Percentiles rank a stretch among this genome's conserved stretches.
phyloP scores from a whole-genome alignment of 768 basidiomycete species.

The Calocybe indica region DNA sequence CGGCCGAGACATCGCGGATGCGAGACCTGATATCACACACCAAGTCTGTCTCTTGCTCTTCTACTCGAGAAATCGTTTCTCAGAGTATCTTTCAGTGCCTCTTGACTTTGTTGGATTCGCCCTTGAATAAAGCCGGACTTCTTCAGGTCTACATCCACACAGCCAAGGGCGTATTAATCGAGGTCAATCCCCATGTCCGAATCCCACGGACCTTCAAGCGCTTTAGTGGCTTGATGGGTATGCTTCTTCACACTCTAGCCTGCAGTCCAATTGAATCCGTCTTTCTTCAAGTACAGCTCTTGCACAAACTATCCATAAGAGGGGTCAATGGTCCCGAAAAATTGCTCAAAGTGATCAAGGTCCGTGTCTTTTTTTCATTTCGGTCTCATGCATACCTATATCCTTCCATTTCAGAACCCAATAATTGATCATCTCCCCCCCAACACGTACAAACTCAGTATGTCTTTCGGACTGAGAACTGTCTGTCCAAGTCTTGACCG shows the following conservation, averaged over 20 bases:
- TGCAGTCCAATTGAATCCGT: neutral
- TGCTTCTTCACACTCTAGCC: constrained; percentile 9
- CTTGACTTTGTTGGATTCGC: constrained; percentile 93
- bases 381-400: neutral
- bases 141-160: constrained; percentile 99
- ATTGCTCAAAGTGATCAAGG: constrained; percentile 94
- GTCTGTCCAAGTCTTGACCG: neutral
- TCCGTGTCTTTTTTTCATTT: constrained; percentile 21
- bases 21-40: constrained; percentile 98
- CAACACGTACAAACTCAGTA: constrained; percentile 94
- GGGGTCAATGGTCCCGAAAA: constrained; percentile 97
- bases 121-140: constrained; percentile 93
- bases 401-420: constrained; percentile 61
- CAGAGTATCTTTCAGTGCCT: constrained; percentile 59
- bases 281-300: constrained; percentile 72
- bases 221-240: constrained; percentile 98
- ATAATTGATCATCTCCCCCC: constrained; percentile 90
- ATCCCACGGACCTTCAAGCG: constrained; percentile 99
- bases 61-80: constrained; percentile 4
- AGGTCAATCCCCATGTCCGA: constrained; percentile 96
- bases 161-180: constrained; percentile 91
- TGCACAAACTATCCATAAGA: constrained; percentile 92
- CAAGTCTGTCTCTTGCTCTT: constrained; percentile 53
- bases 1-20: constrained; percentile 96
- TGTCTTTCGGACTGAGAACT: constrained; percentile 22